Conservation (phyloP, 441 rosid genomes). For the Arabidopsis hybrid region DNA sequence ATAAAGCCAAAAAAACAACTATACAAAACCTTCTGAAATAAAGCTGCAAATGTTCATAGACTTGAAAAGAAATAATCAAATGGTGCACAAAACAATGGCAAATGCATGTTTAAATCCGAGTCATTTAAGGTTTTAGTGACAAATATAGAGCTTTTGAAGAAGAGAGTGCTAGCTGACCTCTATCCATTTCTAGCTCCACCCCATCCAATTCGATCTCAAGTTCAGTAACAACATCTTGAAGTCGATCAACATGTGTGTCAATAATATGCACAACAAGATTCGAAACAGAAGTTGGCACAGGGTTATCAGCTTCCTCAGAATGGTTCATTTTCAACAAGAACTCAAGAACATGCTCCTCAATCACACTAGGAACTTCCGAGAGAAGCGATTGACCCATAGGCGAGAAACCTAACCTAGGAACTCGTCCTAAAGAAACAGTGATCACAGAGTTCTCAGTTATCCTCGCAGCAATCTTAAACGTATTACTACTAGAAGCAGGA, state of each 20-base stretch:
- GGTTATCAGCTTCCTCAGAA: conserved; percentile 98
- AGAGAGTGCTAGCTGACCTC: conserved; percentile 48
- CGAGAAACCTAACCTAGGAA: conserved; percentile 90
- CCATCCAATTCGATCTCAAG: conserved; percentile 91
- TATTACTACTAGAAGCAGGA: conserved; percentile 72
- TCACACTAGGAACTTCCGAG: conserved; percentile 86
- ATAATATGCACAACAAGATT: conserved; percentile 87
- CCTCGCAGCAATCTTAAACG: conserved; percentile 90
- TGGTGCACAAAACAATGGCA: conserved; percentile 13
- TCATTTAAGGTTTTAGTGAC: neutral
- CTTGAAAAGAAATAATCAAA: no score
- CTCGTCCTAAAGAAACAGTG: conserved; percentile 89
- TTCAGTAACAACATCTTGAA: conserved; percentile 85
- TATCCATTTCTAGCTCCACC: conserved; percentile 89
- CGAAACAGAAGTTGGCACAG: conserved; percentile 84
- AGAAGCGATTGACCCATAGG: conserved; percentile 80
- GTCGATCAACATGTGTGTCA: conserved; percentile 92
- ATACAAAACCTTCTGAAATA: neutral
- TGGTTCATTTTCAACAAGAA: conserved; percentile 94
- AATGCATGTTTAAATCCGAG: neutral
- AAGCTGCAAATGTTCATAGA: neutral
- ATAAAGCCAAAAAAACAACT: conserved; percentile 2
- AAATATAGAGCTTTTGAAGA: conserved; percentile 3
- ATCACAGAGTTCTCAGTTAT: conserved; percentile 85
- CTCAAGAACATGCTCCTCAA: conserved; percentile 95